These are phyloP conservation scores for Citrullus mucosospermus DNA, from an alignment of 306 rosid species.

Conservation along the genomic window DNA sequence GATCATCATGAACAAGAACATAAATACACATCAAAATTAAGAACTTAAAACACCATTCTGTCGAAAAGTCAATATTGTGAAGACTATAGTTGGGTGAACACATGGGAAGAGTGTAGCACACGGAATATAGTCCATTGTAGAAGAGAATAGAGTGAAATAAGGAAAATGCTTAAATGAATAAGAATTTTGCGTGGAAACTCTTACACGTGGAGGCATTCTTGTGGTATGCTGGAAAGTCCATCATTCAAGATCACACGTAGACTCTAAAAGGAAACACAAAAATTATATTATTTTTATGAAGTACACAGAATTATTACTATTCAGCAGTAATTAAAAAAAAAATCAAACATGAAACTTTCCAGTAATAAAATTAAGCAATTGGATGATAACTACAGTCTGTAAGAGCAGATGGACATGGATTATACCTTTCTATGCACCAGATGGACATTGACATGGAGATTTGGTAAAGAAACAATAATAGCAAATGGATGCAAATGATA, in stretches of 20 bases:
- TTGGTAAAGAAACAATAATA: neutral
- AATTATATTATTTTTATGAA: neutral
- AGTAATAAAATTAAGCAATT: neutral
- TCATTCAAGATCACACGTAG: slow-evolving; percentile 83
- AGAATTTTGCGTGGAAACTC: slow-evolving; percentile 18
- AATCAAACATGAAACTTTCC: neutral
- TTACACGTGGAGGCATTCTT: slow-evolving; percentile 83
- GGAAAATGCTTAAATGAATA: neutral
- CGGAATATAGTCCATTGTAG: neutral
- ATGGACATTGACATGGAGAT: neutral
- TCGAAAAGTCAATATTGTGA: neutral
- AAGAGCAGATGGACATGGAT: neutral
- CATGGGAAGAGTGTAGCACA: neutral
- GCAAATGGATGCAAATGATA: neutral
- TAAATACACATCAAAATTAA: neutral
- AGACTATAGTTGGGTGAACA: neutral
- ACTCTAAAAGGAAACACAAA: slow-evolving; percentile 33
- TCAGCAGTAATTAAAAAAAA: neutral
- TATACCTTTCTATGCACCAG: neutral
- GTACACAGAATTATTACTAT: neutral
- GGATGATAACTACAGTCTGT: neutral
- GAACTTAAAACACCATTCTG: neutral
- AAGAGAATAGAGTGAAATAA: neutral
- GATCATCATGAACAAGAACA: neutral
- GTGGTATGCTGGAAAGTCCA: slow-evolving; percentile 79